These are phyloP conservation scores for Dictyostelium firmibasis DNA, from an alignment of 78 protist genomes.

Conservation along the genomic window DNA sequence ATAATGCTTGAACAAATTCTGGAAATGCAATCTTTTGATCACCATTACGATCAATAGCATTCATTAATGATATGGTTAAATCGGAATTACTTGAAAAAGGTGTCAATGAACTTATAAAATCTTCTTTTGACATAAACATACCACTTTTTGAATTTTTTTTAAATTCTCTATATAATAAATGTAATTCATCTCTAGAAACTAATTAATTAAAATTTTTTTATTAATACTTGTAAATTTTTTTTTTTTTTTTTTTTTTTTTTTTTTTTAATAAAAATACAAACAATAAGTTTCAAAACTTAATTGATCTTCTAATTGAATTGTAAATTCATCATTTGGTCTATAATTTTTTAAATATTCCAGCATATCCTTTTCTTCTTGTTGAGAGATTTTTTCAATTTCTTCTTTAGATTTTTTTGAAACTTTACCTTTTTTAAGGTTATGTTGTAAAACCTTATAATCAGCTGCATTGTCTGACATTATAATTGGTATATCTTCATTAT, in stretches of 20 bases:
- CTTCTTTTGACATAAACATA: constrained; percentile 13
- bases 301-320: constrained; percentile 6
- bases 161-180: constrained; percentile 44
- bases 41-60: constrained; percentile 64
- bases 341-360: not conserved
- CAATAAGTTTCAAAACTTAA: constrained; percentile 44
- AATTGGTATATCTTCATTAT: not conserved
- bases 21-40: constrained; percentile 64
- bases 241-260: not conserved
- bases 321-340: not conserved
- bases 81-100: not conserved
- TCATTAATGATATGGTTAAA: constrained; percentile 33
- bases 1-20: constrained; percentile 77
- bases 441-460: not conserved
- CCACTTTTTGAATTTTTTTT: constrained; percentile 1
- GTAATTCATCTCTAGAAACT: constrained; percentile 36
- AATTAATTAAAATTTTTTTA: too few species aligned
- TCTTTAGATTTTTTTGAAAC: not conserved
- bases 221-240: not conserved
- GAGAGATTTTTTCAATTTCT: not conserved
- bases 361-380: not conserved
- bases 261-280: not conserved
- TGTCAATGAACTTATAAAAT: not conserved
- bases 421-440: not conserved
- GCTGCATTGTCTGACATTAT: not conserved